Percentiles rank a stretch among this genome's conserved stretches.
These are phyloP conservation scores for Calvatia gigantea DNA, from an alignment of 768 basidiomycete species.

Conservation along the genomic window DNA sequence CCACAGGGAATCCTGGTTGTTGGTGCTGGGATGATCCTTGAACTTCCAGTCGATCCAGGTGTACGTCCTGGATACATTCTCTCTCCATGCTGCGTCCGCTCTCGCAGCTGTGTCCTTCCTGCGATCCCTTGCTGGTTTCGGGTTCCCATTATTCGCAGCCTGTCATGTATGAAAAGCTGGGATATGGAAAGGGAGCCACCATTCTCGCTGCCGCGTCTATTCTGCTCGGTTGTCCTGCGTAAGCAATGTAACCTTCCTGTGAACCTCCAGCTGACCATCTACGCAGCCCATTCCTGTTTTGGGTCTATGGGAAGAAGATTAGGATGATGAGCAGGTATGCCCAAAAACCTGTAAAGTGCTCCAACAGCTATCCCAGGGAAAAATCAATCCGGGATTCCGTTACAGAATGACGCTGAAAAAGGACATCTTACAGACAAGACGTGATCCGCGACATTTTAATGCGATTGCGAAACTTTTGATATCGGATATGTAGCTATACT, in stretches of 20 bases:
- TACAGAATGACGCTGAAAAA: neutral
- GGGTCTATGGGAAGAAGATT: conserved; percentile 37
- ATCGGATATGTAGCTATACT: neutral
- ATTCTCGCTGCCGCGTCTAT: conserved; percentile 59
- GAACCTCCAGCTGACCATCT: neutral
- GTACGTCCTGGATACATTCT: conserved; percentile 67
- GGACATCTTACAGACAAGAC: neutral
- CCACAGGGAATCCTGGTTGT: conserved; percentile 52
- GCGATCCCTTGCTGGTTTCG: conserved; percentile 67
- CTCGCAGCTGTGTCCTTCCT: conserved; percentile 62
- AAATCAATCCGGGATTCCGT: neutral
- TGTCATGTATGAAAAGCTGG: conserved; percentile 59
- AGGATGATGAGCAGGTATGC: conserved; percentile 46
- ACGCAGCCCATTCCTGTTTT: conserved; percentile 32
- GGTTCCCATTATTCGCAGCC: conserved; percentile 79
- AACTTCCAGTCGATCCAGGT: conserved; percentile 61
- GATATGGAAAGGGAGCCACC: conserved; percentile 68
- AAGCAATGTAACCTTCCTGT: conserved; percentile 17
- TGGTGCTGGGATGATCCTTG: conserved; percentile 55
- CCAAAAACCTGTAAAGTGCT: conserved; percentile 15
- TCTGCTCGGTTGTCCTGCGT: conserved; percentile 59
- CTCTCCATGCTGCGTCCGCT: conserved; percentile 66
- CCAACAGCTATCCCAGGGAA: neutral
- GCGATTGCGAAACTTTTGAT: neutral
- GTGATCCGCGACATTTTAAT: neutral